Evolutionary conservation across 1,284 basidiomycete genomes (phyloP).

Genomic region (Marasmius oreades): DNA sequence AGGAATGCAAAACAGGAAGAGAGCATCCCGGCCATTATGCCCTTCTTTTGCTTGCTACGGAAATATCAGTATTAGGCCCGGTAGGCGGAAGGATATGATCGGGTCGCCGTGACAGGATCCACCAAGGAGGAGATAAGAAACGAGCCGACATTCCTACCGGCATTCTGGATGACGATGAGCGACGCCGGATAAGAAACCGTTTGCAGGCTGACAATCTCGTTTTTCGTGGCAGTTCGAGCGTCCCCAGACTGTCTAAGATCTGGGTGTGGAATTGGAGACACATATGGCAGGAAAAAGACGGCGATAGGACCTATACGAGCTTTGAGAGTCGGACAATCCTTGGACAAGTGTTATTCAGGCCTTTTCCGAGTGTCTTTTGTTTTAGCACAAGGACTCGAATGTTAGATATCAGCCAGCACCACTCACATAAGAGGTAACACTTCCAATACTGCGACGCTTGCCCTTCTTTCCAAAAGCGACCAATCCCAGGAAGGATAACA

Average conservation of each 20-base stretch:
- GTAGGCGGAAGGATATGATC: slow-evolving; percentile 5
- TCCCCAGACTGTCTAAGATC: slow-evolving; percentile 4
- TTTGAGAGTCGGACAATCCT: too few species aligned
- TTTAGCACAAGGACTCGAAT: too few species aligned
- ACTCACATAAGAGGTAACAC: too few species aligned
- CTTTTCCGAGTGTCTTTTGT: too few species aligned
- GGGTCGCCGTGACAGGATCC: slow-evolving; percentile 3
- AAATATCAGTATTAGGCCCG: background rate
- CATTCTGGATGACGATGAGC: background rate
- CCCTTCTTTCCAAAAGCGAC: too few species aligned
- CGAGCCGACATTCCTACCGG: slow-evolving; percentile 2
- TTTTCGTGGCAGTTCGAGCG: slow-evolving; percentile 8
- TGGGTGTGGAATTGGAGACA: slow-evolving; percentile 1
- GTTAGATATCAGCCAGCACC: too few species aligned
- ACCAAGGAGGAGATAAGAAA: slow-evolving; percentile 2
- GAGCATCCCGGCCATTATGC: slow-evolving; percentile 6
- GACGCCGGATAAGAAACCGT: background rate
- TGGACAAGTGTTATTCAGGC: too few species aligned
- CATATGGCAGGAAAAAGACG: slow-evolving; percentile 1
- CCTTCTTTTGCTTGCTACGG: slow-evolving; percentile 4
- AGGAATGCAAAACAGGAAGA: slow-evolving; percentile 5
- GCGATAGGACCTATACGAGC: slow-evolving; percentile 8
- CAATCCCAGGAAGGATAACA: slow-evolving; percentile 43
- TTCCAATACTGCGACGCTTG: too few species aligned
- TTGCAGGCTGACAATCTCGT: slow-evolving; percentile 1